Conservation (phyloP, 2,329 filamentous ascomycete species). For the Chaetomium sp. region DNA sequence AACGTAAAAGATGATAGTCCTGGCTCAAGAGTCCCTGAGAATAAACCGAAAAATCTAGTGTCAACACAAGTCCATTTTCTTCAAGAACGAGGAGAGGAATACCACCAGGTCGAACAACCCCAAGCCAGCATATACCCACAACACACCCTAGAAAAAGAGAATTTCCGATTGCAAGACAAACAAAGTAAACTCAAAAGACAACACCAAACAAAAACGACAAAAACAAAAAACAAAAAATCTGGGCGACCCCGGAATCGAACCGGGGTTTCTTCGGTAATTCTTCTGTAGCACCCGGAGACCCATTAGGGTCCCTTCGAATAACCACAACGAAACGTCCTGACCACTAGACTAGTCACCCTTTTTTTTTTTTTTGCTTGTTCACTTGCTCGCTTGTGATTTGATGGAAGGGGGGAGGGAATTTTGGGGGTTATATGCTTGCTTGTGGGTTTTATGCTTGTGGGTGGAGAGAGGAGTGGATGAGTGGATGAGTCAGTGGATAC, state of each 20-base stretch:
- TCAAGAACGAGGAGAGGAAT: too few relatives aligned
- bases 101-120: too few relatives aligned
- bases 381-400: too few relatives aligned
- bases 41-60: too few relatives aligned
- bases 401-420: neutral
- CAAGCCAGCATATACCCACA: too few relatives aligned
- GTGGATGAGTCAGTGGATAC: too few relatives aligned
- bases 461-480: too few relatives aligned
- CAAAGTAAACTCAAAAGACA: too few relatives aligned
- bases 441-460: neutral
- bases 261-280: constrained; percentile 16
- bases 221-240: neutral
- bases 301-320: neutral
- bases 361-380: neutral
- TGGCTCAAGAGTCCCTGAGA: too few relatives aligned
- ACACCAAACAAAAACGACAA: neutral
- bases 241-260: constrained; percentile 20
- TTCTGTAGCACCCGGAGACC: neutral
- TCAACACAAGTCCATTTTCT: too few relatives aligned
- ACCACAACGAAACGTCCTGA: constrained; percentile 20
- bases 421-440: neutral
- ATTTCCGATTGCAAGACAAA: neutral
- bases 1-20: too few relatives aligned
- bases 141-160: neutral
- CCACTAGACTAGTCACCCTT: constrained; percentile 20